Conservation (phyloP, 2,329 filamentous ascomycete species). For the Xylaria sp. region DNA sequence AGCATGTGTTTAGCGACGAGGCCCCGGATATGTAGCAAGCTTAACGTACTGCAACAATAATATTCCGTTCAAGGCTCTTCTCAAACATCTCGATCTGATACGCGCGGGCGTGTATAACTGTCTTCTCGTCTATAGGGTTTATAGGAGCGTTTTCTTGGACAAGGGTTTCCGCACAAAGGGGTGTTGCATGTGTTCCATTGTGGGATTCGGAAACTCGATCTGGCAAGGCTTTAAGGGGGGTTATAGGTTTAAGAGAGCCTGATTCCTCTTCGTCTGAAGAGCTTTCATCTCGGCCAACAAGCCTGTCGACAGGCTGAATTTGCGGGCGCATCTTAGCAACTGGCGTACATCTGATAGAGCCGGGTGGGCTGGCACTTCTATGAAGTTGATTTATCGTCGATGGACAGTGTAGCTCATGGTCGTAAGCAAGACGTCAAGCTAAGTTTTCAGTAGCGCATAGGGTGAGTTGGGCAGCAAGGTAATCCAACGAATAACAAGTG, state of each 20-base stretch:
- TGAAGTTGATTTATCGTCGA: not conserved
- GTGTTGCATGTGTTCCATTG: not conserved
- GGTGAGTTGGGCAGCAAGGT: not conserved
- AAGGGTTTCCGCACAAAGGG: slow-evolving; percentile 11
- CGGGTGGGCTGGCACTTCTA: not conserved
- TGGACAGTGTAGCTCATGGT: not conserved
- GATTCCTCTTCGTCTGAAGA: slow-evolving; percentile 27
- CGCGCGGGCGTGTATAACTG: slow-evolving; percentile 61
- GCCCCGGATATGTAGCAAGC: not conserved
- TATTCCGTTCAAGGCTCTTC: slow-evolving; percentile 73
- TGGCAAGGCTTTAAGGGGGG: slow-evolving; percentile 6
- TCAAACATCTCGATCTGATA: slow-evolving; percentile 84
- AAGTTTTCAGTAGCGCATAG: not conserved
- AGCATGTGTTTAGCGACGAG: slow-evolving; percentile 15
- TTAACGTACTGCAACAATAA: slow-evolving; percentile 73
- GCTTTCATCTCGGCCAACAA: not conserved
- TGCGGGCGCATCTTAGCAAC: slow-evolving; percentile 18
- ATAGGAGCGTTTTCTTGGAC: not conserved
- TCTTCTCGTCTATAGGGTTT: slow-evolving; percentile 39
- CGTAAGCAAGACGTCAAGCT: not conserved
- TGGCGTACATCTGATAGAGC: not conserved
- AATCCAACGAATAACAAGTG: not conserved
- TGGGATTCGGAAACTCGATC: not conserved
- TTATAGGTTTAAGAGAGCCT: slow-evolving; percentile 18
- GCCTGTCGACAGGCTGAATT: slow-evolving; percentile 7